Evolutionary conservation across 495 filamentous ascomycete species (phyloP), one percentile per base, ranked within the genome.

Genomic region (Penicillium steckii): DNA sequence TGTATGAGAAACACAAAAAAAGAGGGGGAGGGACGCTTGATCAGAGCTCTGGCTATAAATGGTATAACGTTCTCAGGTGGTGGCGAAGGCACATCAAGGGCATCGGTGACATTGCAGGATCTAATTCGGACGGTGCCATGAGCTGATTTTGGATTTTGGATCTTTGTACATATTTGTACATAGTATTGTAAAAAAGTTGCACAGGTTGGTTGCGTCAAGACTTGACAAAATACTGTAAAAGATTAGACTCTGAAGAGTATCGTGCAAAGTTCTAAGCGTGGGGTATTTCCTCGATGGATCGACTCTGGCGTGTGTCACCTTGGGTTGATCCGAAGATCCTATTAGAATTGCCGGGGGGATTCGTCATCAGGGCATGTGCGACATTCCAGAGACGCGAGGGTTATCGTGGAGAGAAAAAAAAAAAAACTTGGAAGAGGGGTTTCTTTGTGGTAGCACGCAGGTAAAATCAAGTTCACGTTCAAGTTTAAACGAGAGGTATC

Each of bases 51-150:
- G 27, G 5, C 5, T 5, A 6, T 12, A 29, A 29, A 29, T 29
- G 17, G 17, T 9, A 10, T 21, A 25, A 13, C 3, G 18, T 26
- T n/a, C 40, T 19, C 5, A 43, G 40, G 40, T 6, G 40, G 19
- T 10, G 19, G 32, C n/a, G n/a, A n/a, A n/a, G n/a, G n/a, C 15
- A 15, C 17, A 17, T 38, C 29, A 26, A 35, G 46, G 29, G 46
- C 17, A n/a, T 21, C 8, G 41, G 52, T 49, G 29, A 44, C 52
- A 55, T 46, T 49, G 46, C 46, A 49, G 45, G 37, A 13, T 43
- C 19, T 21, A n/a, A 43, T 43, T 15, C 35, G 13, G 33, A 9
- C n/a, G 35, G 35, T 49, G 29, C 40, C 40, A 43, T 43, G 40
- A 43, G 40, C 40, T 26, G 19, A 9, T 43, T n/a, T n/a, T n/a